Base-by-base conservation (phyloP, 2,329 filamentous ascomycete species). In the Geosmithia putterillii region DNA sequence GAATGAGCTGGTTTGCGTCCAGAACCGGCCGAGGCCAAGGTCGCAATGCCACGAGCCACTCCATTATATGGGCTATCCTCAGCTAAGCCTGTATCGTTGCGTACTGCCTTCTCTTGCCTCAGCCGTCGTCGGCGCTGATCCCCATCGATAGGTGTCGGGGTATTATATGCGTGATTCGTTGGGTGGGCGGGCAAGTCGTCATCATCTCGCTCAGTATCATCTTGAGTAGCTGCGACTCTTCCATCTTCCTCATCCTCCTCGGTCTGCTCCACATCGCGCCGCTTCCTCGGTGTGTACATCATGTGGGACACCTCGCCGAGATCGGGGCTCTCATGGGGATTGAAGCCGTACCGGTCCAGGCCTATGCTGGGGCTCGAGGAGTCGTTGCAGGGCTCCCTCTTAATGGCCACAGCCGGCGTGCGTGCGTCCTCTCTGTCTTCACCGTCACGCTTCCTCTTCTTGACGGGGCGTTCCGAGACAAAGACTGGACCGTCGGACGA, bases 321-420 rank as follows among this genome's bases (percentile, higher is more conserved):
- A 52, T 83, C 79, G 42, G 82, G 65, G 43, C 76, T 82, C 42
- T 79, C 76, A 36, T 73, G 64, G 1, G 67, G 62, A 18, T 59
- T 51, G 46, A 67, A 46, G 7, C 47, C 46, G 38, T 44, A 46
- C 7, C 52, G 47, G 2, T 50, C 49, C 3, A 46, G 40, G 2
- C 52, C 44, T 15, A 51, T 19, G 19, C 23, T 17, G 17, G 44
- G 44, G 8, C 44, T 45, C 19, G 44, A 45, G 8, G 34, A 22
- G 12, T 17, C 20, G 6, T 41, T 39, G 12, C 3, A 35, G 20
- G 35, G 38, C 37, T 45, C 44, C n/a, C 28, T 32, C 36, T 46
- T 46, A 17, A 46, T 22, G 9, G 10, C 28, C 3, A 14, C 10
- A 12, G 12, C 4, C 15, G 19, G 19, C 7, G 18, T 17, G 20